Base-by-base conservation (phyloP, 73 alveolate species). In the Paramecium biaurelia region DNA sequence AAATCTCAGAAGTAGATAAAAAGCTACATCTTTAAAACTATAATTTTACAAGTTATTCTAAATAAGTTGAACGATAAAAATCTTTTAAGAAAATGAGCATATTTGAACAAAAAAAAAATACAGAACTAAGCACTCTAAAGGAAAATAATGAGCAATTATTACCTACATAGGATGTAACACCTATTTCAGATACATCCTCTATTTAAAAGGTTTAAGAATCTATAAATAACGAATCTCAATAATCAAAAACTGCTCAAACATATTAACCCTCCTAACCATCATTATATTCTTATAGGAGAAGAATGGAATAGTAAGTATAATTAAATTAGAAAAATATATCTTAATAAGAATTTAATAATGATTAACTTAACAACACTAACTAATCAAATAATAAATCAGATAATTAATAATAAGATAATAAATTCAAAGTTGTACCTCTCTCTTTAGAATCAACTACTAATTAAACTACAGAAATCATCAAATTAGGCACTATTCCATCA, bases 1-100 rank as follows among this genome's bases (percentile, higher is more conserved):
- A 79, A 79, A 23, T 79, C 8, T 42, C 70, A 1, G 90, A 79
- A 42, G 56, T 23, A 12, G 90, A 79, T 45, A 79, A 45, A 79
- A 79, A 79, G 43, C 38, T 79, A 14, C 70, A 79, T 41, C 23
- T 21, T 24, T 26, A 79, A 45, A 79, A 79, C 32, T 79, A 79
- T 45, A 24, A 26, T 30, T 79, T 79, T 47, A 20, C 45, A 3
- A 11, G 67, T 30, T 79, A 79, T 21, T 11, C 90, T n/a, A 24
- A 14, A 34, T 10, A 79, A 47, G 30, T 79, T 37, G 72, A 41
- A 79, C 20, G 90, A 47, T 47, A 79, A 42, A 79, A 79, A 45
- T 79, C 90, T 21, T 79, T 79, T 79, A 43, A 79, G 10, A 38
- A 79, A 23, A 43, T 41, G 49, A 79, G 90, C 24, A 42, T 79